Evolutionary conservation across 2,329 filamentous ascomycete species (phyloP), one percentile per base, ranked within the genome.

Genomic region (Colletotrichum echinochloae): DNA sequence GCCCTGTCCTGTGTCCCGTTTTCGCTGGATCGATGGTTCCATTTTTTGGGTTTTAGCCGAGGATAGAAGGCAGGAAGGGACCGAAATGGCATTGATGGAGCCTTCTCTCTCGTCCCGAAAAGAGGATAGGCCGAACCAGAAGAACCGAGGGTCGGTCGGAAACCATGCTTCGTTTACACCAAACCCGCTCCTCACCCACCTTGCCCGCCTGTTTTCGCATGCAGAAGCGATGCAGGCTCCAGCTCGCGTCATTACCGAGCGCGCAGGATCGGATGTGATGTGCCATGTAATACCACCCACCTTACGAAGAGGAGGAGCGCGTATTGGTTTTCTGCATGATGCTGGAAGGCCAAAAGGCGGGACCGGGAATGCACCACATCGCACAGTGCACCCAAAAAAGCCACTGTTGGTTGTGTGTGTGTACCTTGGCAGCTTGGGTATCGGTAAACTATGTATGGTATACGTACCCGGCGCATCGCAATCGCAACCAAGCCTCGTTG

Each of bases 241-340:
- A 60, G 39, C 57, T 49, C 28, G 57, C 57, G 57, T 60, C 57
- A 60, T 60, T 60, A 60, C 57, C 57, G 57, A 60, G 57, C 39
- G 39, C 41, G 41, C 41, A n/a, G 41, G 20, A 44, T 44, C 41
- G 20, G 41, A 20, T 18, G n/a, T n/a, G n/a, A n/a, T n/a, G n/a
- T n/a, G n/a, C n/a, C n/a, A n/a, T n/a, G 39, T 20, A 41, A 18
- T 41, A 20, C 39, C 20, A 41, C 41, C 14, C 7, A 30, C 8
- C 26, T 28, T 20, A 11, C 16, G 28, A 16, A 30, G 39, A 20
- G 37, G 48, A 30, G 48, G 28, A 33, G 49, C 49, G 49, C 49
- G 28, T 33, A 52, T 20, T 48, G 20, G n/a, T 14, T 9, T 33
- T 18, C 18, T 3, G 39, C 30, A 30, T 14, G n/a, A 60, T 23